Conservation (phyloP, 805 yeast species). For the Wickerhamomyces bovis region DNA sequence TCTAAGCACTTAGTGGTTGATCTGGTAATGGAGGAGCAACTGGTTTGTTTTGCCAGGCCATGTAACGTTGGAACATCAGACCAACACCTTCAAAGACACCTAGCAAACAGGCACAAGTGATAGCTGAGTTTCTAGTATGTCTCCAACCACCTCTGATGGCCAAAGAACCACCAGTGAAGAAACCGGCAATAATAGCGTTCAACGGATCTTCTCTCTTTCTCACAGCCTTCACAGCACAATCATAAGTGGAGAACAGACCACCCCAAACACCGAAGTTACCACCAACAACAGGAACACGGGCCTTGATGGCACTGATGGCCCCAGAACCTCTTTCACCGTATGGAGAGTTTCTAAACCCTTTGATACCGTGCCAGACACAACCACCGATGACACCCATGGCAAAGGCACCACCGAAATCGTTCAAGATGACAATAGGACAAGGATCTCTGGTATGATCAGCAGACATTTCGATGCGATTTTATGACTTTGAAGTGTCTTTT, state of each 20-base stretch:
- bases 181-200: constrained; percentile 97
- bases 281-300: constrained; percentile 97
- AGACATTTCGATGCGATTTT: constrained; percentile 44
- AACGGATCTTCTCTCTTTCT: constrained; percentile 98
- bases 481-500: too few species aligned
- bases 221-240: constrained; percentile 90
- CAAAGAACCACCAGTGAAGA: constrained; percentile 95
- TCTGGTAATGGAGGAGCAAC: constrained; percentile 55
- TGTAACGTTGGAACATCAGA: constrained; percentile 85
- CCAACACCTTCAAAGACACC: constrained; percentile 99
- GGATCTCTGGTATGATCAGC: constrained; percentile 99
- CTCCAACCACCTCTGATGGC: constrained; percentile 99
- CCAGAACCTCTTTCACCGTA: constrained; percentile 92
- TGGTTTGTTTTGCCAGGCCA: constrained; percentile 79
- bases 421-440: constrained; percentile 92
- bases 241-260: constrained; percentile 92
- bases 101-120: constrained; percentile 93
- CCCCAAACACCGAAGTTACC: constrained; percentile 99
- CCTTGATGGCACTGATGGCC: constrained; percentile 82
- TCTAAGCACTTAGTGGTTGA: constrained; percentile 12
- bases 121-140: constrained; percentile 93
- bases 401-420: constrained; percentile 98
- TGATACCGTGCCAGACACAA: constrained; percentile 97
- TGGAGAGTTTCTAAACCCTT: constrained; percentile 98
- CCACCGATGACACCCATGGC: constrained; percentile 99